phyloP scores from a whole-genome alignment of 2,329 filamentous ascomycete genomes.

The Rhytidhysteron rufulum region DNA sequence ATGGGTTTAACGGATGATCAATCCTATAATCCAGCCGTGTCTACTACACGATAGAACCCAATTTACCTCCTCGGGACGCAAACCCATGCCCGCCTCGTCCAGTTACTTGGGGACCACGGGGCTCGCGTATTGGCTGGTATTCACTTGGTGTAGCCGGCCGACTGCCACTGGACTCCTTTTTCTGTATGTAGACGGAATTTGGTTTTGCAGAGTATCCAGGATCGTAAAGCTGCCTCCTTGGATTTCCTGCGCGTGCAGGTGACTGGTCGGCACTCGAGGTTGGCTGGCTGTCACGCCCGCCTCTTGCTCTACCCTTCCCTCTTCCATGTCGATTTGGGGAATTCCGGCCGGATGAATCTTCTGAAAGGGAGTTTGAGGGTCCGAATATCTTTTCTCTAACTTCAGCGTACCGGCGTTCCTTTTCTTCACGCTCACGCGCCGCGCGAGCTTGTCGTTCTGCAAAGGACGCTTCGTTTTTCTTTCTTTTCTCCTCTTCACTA shows the following conservation, averaged over 20 bases:
- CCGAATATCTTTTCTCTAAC: slow-evolving; percentile 85
- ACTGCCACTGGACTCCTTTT: slow-evolving; percentile 40
- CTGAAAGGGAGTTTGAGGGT: slow-evolving; percentile 39
- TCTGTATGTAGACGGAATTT: slow-evolving; percentile 47
- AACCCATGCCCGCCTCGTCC: slow-evolving; percentile 78
- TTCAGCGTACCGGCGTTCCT: slow-evolving; percentile 86
- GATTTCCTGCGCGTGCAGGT: slow-evolving; percentile 23
- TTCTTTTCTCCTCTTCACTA: slow-evolving; percentile 59
- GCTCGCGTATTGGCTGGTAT: slow-evolving; percentile 67
- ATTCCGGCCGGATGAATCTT: slow-evolving; percentile 29
- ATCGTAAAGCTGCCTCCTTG: slow-evolving; percentile 68
- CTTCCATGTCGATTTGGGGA: slow-evolving; percentile 25
- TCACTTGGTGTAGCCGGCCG: slow-evolving; percentile 53
- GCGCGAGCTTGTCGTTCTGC: slow-evolving; percentile 77
- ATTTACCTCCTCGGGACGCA: slow-evolving; percentile 57
- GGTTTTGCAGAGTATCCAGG: slow-evolving; percentile 67
- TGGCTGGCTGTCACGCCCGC: slow-evolving; percentile 35
- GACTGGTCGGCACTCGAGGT: slow-evolving; percentile 35
- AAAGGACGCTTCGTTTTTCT: slow-evolving; percentile 61
- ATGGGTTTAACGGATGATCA: slow-evolving; percentile 5
- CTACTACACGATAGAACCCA: background rate
- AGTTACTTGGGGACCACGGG: slow-evolving; percentile 72
- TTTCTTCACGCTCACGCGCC: slow-evolving; percentile 78
- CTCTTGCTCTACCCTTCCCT: slow-evolving; percentile 36
- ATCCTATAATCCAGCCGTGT: slow-evolving; percentile 1